Evolutionary conservation across 1,284 basidiomycete species (phyloP).

Genomic region (Ceratobasidium sp.): DNA sequence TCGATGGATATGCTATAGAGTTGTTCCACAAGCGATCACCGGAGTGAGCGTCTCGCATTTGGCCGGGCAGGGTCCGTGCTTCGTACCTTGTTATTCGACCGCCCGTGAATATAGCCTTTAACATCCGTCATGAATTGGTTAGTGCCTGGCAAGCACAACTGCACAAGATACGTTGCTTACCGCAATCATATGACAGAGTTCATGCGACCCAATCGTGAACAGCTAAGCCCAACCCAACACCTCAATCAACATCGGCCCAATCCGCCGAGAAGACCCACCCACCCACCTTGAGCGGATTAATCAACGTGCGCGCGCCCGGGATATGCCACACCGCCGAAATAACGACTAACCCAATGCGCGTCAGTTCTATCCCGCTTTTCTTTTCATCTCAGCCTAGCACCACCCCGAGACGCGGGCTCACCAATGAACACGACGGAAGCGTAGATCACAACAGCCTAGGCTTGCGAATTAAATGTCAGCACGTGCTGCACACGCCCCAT

Average conservation of each 20-base stretch:
- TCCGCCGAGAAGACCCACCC: constrained; percentile 9
- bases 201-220: constrained; percentile 86
- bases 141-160: neutral
- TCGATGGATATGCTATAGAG: constrained; percentile 82
- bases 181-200: constrained; percentile 82
- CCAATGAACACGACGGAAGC: constrained; percentile 70
- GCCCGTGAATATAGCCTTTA: constrained; percentile 79
- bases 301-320: constrained; percentile 49
- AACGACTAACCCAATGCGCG: constrained; percentile 72
- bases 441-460: constrained; percentile 44
- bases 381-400: constrained; percentile 20
- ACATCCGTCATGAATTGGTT: neutral
- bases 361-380: neutral
- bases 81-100: constrained; percentile 58
- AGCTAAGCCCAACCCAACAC: constrained; percentile 56
- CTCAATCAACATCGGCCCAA: neutral
- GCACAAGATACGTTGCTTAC: constrained; percentile 62
- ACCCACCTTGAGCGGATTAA: constrained; percentile 69
- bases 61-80: neutral
- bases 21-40: constrained; percentile 55
- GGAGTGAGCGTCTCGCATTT: constrained; percentile 2
- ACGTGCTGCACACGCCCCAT: constrained; percentile 42
- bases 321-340: constrained; percentile 58
- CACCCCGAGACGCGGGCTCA: constrained; percentile 44
- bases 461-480: constrained; percentile 30